Conservation (phyloP, 805 yeast genomes). For the Hanseniaspora mollemarum region DNA sequence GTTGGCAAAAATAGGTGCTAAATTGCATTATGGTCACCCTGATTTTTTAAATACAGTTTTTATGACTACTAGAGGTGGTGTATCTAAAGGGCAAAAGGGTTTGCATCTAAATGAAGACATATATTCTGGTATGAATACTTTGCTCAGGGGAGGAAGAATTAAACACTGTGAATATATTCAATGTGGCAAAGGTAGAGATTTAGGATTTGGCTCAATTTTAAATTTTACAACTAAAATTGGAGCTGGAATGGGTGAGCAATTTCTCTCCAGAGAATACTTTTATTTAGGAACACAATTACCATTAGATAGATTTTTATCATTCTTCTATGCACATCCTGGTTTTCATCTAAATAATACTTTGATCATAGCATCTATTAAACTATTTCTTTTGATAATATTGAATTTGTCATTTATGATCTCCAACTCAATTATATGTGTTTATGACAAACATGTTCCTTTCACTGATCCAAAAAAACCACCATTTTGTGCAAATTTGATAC, state of each 20-base stretch:
- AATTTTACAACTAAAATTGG: conserved; percentile 78
- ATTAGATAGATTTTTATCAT: conserved; percentile 63
- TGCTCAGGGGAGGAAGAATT: conserved; percentile 69
- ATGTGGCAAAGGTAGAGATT: conserved; percentile 79
- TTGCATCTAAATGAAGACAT: conserved; percentile 76
- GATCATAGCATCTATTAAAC: conserved; percentile 55
- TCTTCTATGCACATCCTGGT: conserved; percentile 79
- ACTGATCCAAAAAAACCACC: conserved; percentile 51
- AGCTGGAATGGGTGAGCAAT: conserved; percentile 85
- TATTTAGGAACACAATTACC: conserved; percentile 69
- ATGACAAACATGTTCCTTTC: conserved; percentile 45
- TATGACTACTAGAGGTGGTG: conserved; percentile 80
- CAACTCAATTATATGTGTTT: conserved; percentile 51
- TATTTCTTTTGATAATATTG: conserved; percentile 46
- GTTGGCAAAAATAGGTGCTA: conserved; percentile 70
- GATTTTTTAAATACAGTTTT: conserved; percentile 65
- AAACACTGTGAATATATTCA: conserved; percentile 75
- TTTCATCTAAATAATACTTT: conserved; percentile 71
- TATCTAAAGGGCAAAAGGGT: conserved; percentile 75
- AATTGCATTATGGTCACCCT: conserved; percentile 79
- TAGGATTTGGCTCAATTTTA: conserved; percentile 72
- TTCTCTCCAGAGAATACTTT: conserved; percentile 70
- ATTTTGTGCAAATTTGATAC: conserved; percentile 62
- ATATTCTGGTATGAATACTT: conserved; percentile 75
- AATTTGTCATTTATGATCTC: conserved; percentile 55